Base-by-base conservation (phyloP, 305 asterid genomes). In the Euphrasia arctica region DNA sequence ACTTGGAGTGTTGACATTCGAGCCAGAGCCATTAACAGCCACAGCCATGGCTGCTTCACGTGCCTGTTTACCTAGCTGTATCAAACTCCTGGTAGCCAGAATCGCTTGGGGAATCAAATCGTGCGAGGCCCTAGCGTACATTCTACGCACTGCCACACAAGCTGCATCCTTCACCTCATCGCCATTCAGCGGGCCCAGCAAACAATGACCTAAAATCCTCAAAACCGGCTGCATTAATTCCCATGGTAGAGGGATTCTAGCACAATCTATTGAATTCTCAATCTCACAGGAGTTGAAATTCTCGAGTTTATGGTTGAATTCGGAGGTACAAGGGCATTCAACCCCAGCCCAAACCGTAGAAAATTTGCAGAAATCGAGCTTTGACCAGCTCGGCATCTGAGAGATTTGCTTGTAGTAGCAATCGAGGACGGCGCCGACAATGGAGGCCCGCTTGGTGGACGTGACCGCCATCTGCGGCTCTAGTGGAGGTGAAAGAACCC, bases 311-410 rank as follows among this genome's bases (percentile, higher is more conserved):
- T 42, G 67, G 66, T 75, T 92, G 13, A 86, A 83, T 12, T 91
- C 95, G 0, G 88, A 85, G 29, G 79, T 75, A 58, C 98, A 92
- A 12, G 91, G 78, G 72, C 98, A 92, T 32, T 83, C 86, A 39
- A 75, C 77, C 58, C 96, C 97, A 2, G 91, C 98, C 96, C 98
- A 92, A 68, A 71, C 84, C 3, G 90, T 70, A 0, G 78, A 82
- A 18, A 80, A 85, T 52, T 48, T 78, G 52, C 97, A 92, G 64
- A 92, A 85, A 75, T 92, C 94, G 60, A 78, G 62, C 82, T 92
- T 92, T 1, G 91, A 89, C 96, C 98, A 92, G 34, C 78, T 76
- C 5, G 98, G 97, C 95, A 92, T 89, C 71, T 87, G 95, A 2
- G 97, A 80, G 75, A 92, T 83, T 83, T 85, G 95, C 68, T 85